Evolutionary conservation across 169 alveolate genomes (phyloP), one percentile per base, ranked within the genome.

Genomic region (Amoebophrya sp.): DNA sequence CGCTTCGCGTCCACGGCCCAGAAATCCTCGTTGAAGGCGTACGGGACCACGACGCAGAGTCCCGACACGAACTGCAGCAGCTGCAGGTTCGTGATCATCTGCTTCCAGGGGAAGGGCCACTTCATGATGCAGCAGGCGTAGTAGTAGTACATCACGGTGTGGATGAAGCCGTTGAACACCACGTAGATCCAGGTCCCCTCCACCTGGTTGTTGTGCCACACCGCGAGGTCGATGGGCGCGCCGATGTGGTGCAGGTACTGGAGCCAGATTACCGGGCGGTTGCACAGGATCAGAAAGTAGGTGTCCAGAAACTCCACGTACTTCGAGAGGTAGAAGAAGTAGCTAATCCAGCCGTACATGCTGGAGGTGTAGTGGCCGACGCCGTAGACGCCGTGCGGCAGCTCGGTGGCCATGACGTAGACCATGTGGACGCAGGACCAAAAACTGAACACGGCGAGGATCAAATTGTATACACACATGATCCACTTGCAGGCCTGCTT

Each of bases 401-500:
- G 70, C 90, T 42, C 70, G 38, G n/a, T 88, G 34, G 29, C 4
- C 70, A 42, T 88, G 50, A 1, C 29, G 70, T 41, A 88, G 26
- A 88, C 70, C 58, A 88, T 58, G 70, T 7, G 40, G 38, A 31
- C 78, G 34, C 16, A 0, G 26, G 69, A 38, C 34, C 4, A 41
- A 34, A 88, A 29, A 41, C 16, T 40, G 41, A 41, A 88, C 70
- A 13, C 90, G 38, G n/a, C 90, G 38, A 42, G 40, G 42, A 23
- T 41, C 70, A 88, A 70, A 20, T 20, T 88, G 90, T 41, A 88
- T n/a, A n/a, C 90, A 41, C 90, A 45, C 45, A 88, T 88, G 70
- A 88, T 88, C 90, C 4, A 7, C 48, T 42, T 42, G 48, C 48
- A 58, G 5, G 23, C 4, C 78, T n/a, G 4, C 78, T 58, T 58